Conservation (phyloP, 805 yeast genomes). For the Ogataea haglerorum region DNA sequence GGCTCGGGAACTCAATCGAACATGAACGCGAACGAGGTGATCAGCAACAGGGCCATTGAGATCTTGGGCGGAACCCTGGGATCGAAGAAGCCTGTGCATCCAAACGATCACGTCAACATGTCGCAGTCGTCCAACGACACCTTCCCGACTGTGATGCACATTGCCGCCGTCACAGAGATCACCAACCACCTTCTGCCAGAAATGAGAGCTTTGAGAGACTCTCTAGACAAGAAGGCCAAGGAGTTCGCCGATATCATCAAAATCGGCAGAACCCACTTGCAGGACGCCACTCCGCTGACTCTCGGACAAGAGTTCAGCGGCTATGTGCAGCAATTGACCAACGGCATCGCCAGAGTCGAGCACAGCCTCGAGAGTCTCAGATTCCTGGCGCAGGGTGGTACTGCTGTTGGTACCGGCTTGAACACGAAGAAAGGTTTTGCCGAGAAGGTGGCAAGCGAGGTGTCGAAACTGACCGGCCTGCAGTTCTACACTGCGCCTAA, state of each 20-base stretch:
- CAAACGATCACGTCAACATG: conserved; percentile 98
- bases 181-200: conserved; percentile 73
- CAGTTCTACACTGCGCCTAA: conserved; percentile 94
- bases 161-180: conserved; percentile 94
- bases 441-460: conserved; percentile 80
- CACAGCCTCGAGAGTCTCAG: conserved; percentile 69
- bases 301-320: conserved; percentile 98
- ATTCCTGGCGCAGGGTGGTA: conserved; percentile 97
- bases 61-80: conserved; percentile 89
- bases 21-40: conserved; percentile 99
- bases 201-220: conserved; percentile 68
- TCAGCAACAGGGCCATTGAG: conserved; percentile 97
- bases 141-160: conserved; percentile 99
- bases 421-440: conserved; percentile 93
- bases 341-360: conserved; percentile 88
- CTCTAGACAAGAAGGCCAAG: conserved; percentile 72
- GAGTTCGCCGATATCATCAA: conserved; percentile 90
- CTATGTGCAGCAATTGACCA: conserved; percentile 87
- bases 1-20: conserved; percentile 98
- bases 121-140: conserved; percentile 99
- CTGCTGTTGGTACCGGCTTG: conserved; percentile 98
- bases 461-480: conserved; percentile 81
- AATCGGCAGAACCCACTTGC: conserved; percentile 98
- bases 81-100: conserved; percentile 92
- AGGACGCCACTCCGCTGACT: conserved; percentile 97